Evolutionary conservation across 805 yeast species (phyloP), one percentile per base, ranked within the genome.

Genomic region (Kazachstania africana): DNA sequence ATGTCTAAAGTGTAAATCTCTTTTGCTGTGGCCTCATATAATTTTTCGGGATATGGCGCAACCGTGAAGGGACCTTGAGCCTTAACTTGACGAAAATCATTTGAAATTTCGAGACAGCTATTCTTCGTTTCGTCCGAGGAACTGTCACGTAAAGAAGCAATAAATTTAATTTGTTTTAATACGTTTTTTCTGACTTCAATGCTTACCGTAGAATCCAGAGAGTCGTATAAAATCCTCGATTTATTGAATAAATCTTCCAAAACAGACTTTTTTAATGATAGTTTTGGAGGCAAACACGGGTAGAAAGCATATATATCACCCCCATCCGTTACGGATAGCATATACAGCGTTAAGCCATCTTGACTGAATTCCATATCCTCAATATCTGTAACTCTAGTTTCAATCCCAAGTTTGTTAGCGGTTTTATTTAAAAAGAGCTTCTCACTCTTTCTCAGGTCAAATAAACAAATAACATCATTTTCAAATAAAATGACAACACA

Each of bases 231-330:
- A 13, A 53, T 43, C 12, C 50, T 33, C 1, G 53, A 46, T 15
- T 46, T 43, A 22, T 56, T 43, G 16, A 57, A 34, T 10, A 50
- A 33, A 0, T 37, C 34, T 1, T 59, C 55, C 17, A 72, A 42
- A 16, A 59, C 50, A 1, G 48, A 37, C 19, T 32, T 19, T 5
- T 27, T 16, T 8, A 46, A 17, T 5, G 26, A 18, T 6, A 47
- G 18, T 8, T 23, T 27, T 6, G 40, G 24, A 0, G 87, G 83
- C 14, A 70, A 43, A 47, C 75, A 76, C n/a, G 91, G 91, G 39
- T 67, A 72, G 3, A 79, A 54, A 1, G 68, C 59, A 43, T 66
- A 76, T 1, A 80, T 37, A 39, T 78, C 81, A 10, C 50, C 47
- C 12, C 78, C 74, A 32, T 72, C 78, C 8, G 55, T 47, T 8